Base-by-base conservation (phyloP, 1,139 yeast genomes). In the Yamadazyma jaroonii region DNA sequence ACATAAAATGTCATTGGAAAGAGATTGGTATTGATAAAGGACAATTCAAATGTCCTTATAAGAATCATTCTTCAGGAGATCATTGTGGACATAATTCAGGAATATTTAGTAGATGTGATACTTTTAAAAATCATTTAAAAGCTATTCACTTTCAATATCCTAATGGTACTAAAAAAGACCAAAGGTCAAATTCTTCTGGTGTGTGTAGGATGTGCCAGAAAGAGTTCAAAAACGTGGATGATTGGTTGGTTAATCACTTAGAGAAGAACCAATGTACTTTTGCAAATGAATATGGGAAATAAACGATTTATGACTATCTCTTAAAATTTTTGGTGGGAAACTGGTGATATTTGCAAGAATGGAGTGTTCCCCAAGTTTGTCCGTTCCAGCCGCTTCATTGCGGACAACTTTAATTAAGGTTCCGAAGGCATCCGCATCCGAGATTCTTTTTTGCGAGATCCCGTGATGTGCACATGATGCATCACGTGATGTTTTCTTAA, bases 81-180 rank as follows among this genome's bases (percentile, higher is more conserved):
- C 66, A 67, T 48, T 69, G 75, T 48, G 87, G 96, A 55, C 96
- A 89, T 57, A 77, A 77, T 42, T 79, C 87, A 4, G 96, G 96
- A 6, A 81, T 84, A 28, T 89, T 89, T 52, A 79, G 89, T 13
- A 73, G 97, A 34, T 85, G 96, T 56, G 97, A 89, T 59, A 89
- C 97, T 6, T 89, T 79, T 64, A 89, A 89, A 56, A 89, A 88
- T 60, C 97, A 89, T 61, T 68, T 89, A 45, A 86, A 85, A 57
- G 95, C 96, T 3, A 74, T 89, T 46, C 97, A 89, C 58, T 89
- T 89, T 59, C 85, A 79, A 52, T 89, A 89, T 59, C 97, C 97
- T 3, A 74, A 75, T 32, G 96, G 95, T 4, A 88, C 96, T 6
- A 80, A 81, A 53, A 88, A 88, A 61, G 81, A 78, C 47, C 85